phyloP scores from a whole-genome alignment of 1,139 yeast genomes.

The Kodamaea plutei region DNA sequence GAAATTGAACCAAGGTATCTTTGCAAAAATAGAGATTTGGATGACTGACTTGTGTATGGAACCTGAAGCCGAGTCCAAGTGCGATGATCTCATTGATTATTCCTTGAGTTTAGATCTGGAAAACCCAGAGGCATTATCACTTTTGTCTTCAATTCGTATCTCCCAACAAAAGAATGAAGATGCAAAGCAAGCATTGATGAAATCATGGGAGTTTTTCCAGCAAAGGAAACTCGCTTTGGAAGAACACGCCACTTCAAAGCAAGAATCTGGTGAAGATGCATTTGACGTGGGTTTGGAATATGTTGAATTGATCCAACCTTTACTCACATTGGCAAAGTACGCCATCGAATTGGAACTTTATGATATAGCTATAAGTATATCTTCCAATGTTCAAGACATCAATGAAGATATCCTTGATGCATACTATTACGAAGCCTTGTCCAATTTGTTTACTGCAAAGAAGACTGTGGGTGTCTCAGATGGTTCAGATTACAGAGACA shows the following conservation, averaged over 20 bases:
- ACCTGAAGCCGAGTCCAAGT: constrained; percentile 75
- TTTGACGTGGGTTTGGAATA: constrained; percentile 49
- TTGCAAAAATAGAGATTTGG: constrained; percentile 93
- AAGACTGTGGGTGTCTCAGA: constrained; percentile 22
- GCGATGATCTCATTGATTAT: constrained; percentile 67
- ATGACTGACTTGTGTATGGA: constrained; percentile 99
- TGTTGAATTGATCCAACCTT: constrained; percentile 61
- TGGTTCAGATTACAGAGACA: constrained; percentile 48
- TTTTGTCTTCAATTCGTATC: constrained; percentile 82
- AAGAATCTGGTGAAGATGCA: constrained; percentile 24
- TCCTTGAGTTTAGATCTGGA: constrained; percentile 57
- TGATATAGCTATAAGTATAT: constrained; percentile 59
- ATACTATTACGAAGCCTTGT: constrained; percentile 77
- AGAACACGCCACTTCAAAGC: constrained; percentile 30
- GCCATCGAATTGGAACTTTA: constrained; percentile 74
- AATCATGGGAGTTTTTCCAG: constrained; percentile 70
- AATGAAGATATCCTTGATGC: constrained; percentile 82
- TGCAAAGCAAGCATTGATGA: constrained; percentile 64
- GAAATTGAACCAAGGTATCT: constrained; percentile 68
- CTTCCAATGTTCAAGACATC: constrained; percentile 62
- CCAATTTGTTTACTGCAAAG: constrained; percentile 59
- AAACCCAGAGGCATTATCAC: constrained; percentile 78
- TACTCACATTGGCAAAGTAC: constrained; percentile 65
- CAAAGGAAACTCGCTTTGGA: constrained; percentile 48
- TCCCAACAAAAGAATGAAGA: constrained; percentile 78